Conservation (phyloP, 768 basidiomycete genomes). For the Grammothele lineata region DNA sequence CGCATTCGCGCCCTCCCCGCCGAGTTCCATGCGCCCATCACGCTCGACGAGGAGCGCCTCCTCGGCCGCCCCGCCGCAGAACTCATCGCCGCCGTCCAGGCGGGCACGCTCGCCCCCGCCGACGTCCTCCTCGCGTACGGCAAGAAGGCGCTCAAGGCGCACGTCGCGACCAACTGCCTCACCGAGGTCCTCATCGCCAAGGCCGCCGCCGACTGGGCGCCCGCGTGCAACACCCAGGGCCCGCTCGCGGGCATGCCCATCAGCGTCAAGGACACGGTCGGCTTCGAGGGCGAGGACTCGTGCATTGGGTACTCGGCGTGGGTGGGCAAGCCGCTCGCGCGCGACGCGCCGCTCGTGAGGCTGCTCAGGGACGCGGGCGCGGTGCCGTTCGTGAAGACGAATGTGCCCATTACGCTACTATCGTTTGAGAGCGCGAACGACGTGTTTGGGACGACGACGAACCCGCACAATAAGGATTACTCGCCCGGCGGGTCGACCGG, state of each 20-base stretch:
- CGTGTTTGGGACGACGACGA: constrained; percentile 42
- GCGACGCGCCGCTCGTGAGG: constrained; percentile 35
- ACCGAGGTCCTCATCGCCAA: constrained; percentile 29
- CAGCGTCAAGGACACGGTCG: constrained; percentile 46
- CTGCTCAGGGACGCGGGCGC: constrained; percentile 40
- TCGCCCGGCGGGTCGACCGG: constrained; percentile 46
- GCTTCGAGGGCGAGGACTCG: constrained; percentile 43
- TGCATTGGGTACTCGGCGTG: constrained; percentile 45
- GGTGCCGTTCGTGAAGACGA: constrained; percentile 39
- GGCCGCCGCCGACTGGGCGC: constrained; percentile 24
- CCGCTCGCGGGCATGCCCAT: constrained; percentile 46
- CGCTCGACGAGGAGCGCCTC: constrained; percentile 16
- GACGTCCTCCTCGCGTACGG: constrained; percentile 28
- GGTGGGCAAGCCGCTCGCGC: constrained; percentile 32
- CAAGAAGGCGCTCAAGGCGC: constrained; percentile 38
- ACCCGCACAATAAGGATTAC: constrained; percentile 40
- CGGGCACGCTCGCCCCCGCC: constrained; percentile 18
- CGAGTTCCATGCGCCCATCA: constrained; percentile 17
- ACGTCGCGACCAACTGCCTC: constrained; percentile 47
- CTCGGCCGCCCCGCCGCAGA: constrained; percentile 20
- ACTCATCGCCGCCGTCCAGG: constrained; percentile 20
- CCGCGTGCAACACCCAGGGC: constrained; percentile 17
- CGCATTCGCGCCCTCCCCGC: constrained; percentile 21
- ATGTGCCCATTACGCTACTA: constrained; percentile 39
- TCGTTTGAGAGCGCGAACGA: constrained; percentile 40